Conservation (phyloP, 108 stramenopile genomes). For the Skeletonema tropicum region DNA sequence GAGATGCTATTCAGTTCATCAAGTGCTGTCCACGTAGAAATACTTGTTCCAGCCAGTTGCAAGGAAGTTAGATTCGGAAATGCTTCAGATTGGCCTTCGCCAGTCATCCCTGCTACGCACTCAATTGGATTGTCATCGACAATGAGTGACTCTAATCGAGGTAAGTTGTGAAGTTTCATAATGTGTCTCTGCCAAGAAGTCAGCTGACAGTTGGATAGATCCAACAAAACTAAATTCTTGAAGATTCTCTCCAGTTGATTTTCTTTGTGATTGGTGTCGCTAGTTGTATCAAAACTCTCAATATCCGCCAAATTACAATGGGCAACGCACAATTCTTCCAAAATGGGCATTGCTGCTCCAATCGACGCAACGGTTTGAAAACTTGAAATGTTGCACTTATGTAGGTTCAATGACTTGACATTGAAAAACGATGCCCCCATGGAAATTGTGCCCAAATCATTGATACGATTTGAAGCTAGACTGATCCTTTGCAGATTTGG, state of each 20-base stretch:
- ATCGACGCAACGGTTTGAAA: slow-evolving; percentile 60
- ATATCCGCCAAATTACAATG: slow-evolving; percentile 69
- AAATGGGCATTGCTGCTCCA: slow-evolving; percentile 62
- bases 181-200: slow-evolving; percentile 69
- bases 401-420: slow-evolving; percentile 65
- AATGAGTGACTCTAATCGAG: slow-evolving; percentile 71
- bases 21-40: slow-evolving; percentile 70
- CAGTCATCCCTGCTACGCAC: slow-evolving; percentile 11
- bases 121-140: slow-evolving; percentile 80
- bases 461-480: slow-evolving; percentile 77
- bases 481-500: slow-evolving; percentile 62
- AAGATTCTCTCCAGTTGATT: slow-evolving; percentile 39
- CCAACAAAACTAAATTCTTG: slow-evolving; percentile 59
- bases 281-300: neutral
- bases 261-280: slow-evolving; percentile 1
- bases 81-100: neutral
- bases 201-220: slow-evolving; percentile 76
- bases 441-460: slow-evolving; percentile 44
- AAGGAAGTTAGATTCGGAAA: slow-evolving; percentile 60
- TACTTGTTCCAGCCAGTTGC: slow-evolving; percentile 71
- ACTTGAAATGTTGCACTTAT: slow-evolving; percentile 59
- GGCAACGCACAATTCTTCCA: slow-evolving; percentile 83
- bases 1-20: slow-evolving; percentile 57
- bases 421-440: slow-evolving; percentile 18
- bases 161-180: slow-evolving; percentile 49